phyloP scores from a whole-genome alignment of 2,329 filamentous ascomycete species.

The Aspergillus proliferans region DNA sequence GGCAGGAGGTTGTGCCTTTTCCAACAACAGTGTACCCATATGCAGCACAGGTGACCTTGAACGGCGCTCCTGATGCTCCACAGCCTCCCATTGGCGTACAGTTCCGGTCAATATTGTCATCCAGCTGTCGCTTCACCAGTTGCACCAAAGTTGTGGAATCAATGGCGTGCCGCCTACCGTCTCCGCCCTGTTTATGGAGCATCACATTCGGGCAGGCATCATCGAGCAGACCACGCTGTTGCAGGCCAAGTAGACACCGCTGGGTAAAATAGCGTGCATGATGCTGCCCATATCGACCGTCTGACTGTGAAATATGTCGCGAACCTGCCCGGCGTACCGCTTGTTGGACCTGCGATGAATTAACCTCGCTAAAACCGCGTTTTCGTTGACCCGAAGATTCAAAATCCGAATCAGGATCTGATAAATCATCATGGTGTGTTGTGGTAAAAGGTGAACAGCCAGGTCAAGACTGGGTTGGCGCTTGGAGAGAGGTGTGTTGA shows the following conservation, averaged over 20 bases:
- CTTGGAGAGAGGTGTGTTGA: too few species aligned
- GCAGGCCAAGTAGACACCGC: conserved; percentile 19
- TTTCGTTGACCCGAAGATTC: too few species aligned
- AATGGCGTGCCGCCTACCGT: conserved; percentile 12
- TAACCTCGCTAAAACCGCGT: too few species aligned
- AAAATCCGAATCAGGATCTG: too few species aligned
- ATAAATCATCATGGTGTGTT: too few species aligned
- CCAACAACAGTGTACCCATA: conserved; percentile 14
- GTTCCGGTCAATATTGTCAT: conserved; percentile 19
- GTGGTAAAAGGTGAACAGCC: too few species aligned
- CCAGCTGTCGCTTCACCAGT: conserved; percentile 20
- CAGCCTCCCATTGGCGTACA: conserved; percentile 18
- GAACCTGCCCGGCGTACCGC: too few species aligned
- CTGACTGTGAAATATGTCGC: not conserved
- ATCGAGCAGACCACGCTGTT: conserved; percentile 15
- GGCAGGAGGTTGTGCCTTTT: conserved; percentile 24
- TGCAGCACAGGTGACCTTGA: conserved; percentile 19
- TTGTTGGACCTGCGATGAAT: too few species aligned
- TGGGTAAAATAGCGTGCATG: conserved; percentile 18
- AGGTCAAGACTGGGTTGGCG: too few species aligned
- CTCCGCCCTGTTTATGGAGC: conserved; percentile 10
- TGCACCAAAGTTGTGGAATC: conserved; percentile 11
- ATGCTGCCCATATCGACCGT: conserved; percentile 2
- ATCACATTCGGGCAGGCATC: conserved; percentile 17
- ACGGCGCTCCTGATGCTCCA: conserved; percentile 21